Conservation (phyloP, 192 early-diverging fungal genomes). For the Lunasporangiospora selenospora region DNA sequence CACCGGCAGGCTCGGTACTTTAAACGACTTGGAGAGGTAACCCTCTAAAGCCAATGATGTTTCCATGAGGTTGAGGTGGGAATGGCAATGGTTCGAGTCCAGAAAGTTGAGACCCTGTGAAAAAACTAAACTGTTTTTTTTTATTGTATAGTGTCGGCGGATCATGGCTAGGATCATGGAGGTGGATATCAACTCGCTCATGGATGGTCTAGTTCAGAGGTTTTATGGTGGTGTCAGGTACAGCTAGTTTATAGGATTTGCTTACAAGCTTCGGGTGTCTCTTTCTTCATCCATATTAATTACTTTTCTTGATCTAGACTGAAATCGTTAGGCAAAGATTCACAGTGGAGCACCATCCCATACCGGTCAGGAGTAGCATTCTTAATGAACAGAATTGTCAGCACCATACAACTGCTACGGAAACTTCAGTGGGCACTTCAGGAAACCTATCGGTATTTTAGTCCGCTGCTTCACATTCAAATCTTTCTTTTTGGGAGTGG, state of each 20-base stretch:
- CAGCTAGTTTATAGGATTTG: too few relatives aligned
- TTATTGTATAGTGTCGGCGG: slow-evolving; percentile 31
- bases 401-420: slow-evolving; percentile 10
- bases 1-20: slow-evolving; percentile 50
- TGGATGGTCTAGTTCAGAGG: slow-evolving; percentile 26
- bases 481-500: too few relatives aligned
- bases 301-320: slow-evolving; percentile 9
- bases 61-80: too few relatives aligned
- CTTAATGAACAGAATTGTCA: slow-evolving; percentile 34
- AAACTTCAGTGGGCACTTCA: slow-evolving; percentile 29
- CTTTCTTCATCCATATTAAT: too few relatives aligned
- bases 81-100: too few relatives aligned
- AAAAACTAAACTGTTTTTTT: background rate
- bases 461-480: too few relatives aligned
- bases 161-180: slow-evolving; percentile 23
- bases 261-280: too few relatives aligned
- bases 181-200: slow-evolving; percentile 12
- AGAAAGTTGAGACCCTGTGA: too few relatives aligned
- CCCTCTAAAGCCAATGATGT: too few relatives aligned
- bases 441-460: slow-evolving; percentile 45
- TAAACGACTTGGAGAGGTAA: slow-evolving; percentile 49
- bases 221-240: slow-evolving; percentile 33
- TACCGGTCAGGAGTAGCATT: slow-evolving; percentile 36
- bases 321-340: slow-evolving; percentile 11
- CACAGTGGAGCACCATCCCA: slow-evolving; percentile 41